phyloP scores from a whole-genome alignment of 1,284 basidiomycete genomes.

The Marasmius oreades region DNA sequence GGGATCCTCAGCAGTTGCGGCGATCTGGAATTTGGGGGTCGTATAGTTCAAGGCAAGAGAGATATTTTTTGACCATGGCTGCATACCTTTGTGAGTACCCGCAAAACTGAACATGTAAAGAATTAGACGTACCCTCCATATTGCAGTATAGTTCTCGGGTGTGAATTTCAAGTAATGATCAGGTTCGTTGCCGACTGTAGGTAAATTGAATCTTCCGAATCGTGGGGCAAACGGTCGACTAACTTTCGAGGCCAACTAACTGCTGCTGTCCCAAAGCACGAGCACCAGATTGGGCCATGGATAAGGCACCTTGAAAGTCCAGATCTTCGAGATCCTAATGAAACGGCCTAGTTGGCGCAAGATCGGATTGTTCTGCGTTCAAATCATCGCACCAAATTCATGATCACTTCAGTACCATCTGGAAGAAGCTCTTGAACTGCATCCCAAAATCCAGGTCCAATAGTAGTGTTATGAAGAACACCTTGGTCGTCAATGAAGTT shows the following conservation, averaged over 20 bases:
- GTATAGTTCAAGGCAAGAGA: slow-evolving; percentile 32
- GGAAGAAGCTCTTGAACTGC: slow-evolving; percentile 38
- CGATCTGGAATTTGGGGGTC: slow-evolving; percentile 40
- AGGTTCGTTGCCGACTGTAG: slow-evolving; percentile 50
- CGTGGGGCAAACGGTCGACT: slow-evolving; percentile 11
- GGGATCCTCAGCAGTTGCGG: slow-evolving; percentile 46
- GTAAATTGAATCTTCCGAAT: slow-evolving; percentile 1
- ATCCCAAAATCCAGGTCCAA: slow-evolving; percentile 46
- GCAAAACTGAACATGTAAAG: neutral
- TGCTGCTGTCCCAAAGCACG: slow-evolving; percentile 33
- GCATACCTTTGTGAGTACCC: neutral
- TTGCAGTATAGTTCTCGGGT: slow-evolving; percentile 37
- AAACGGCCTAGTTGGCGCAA: neutral
- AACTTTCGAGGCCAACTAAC: slow-evolving; percentile 42
- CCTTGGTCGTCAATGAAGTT: slow-evolving; percentile 41
- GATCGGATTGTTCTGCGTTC: neutral
- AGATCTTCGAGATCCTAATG: slow-evolving; percentile 39
- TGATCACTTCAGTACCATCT: slow-evolving; percentile 39
- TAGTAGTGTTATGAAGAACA: slow-evolving; percentile 43
- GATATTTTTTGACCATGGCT: slow-evolving; percentile 47
- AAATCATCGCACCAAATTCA: slow-evolving; percentile 36
- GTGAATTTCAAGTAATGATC: slow-evolving; percentile 44
- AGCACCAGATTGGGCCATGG: slow-evolving; percentile 38
- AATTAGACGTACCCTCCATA: slow-evolving; percentile 35
- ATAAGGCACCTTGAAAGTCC: slow-evolving; percentile 36